Percentiles rank a stretch among this genome's conserved stretches.
Conservation (phyloP, 2,329 filamentous ascomycete species). For the Dothideomycetes sp. region DNA sequence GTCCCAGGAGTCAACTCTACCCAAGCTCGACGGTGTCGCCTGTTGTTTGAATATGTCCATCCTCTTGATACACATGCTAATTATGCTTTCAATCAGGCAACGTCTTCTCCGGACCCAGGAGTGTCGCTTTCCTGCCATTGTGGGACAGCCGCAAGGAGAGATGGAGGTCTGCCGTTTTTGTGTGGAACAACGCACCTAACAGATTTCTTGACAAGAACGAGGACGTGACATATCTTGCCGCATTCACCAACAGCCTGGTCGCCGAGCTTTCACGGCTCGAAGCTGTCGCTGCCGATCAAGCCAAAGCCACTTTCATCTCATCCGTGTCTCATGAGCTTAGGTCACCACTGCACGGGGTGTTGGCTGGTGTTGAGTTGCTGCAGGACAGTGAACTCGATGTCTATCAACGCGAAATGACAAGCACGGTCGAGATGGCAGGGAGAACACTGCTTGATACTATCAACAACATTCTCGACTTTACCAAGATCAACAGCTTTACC, state of each 20-base stretch:
- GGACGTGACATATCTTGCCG: constrained; percentile 29
- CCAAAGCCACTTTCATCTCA: constrained; percentile 43
- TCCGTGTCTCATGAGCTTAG: constrained; percentile 44
- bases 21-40: too few species aligned
- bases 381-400: constrained; percentile 33
- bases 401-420: constrained; percentile 35
- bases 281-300: constrained; percentile 32
- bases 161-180: constrained; percentile 19
- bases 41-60: too few species aligned
- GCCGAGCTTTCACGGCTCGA: constrained; percentile 30
- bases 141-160: constrained; percentile 31
- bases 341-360: constrained; percentile 39
- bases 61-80: too few species aligned
- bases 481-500: constrained; percentile 33
- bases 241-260: constrained; percentile 32
- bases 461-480: constrained; percentile 34
- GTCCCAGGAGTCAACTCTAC: too few species aligned
- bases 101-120: constrained; percentile 32
- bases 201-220: constrained; percentile 28
- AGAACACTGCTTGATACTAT: constrained; percentile 42
- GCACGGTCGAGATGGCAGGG: constrained; percentile 41
- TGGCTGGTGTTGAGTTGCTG: constrained; percentile 43
- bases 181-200: constrained; percentile 33
- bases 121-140: constrained; percentile 43
- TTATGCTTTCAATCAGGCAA: too few species aligned